Percentiles rank a stretch among this genome's conserved stretches.
Evolutionary conservation across 192 early-diverging fungal species (phyloP).

Genomic region (Coemansia sp.): DNA sequence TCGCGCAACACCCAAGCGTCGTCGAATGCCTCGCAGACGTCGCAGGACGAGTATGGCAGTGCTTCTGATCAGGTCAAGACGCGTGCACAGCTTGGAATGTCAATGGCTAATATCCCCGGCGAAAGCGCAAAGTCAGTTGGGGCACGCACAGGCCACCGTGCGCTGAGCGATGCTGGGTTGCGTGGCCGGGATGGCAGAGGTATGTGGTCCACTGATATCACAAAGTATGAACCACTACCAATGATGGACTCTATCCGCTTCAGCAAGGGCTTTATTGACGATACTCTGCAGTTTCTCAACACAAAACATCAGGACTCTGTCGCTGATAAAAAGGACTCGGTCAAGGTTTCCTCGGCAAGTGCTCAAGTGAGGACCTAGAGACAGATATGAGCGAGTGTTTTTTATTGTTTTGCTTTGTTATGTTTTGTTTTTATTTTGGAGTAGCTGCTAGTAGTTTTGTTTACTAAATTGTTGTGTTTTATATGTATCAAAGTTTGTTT

Average conservation of each 20-base stretch:
- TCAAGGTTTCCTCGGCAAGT: background rate
- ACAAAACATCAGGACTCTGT: conserved; percentile 1
- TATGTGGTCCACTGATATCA: conserved; percentile 15
- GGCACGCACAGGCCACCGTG: conserved; percentile 7
- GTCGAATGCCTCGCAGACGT: background rate
- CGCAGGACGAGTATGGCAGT: conserved; percentile 2
- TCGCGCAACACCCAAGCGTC: background rate
- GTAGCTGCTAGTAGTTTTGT: too few relatives aligned
- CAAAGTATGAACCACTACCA: conserved; percentile 38
- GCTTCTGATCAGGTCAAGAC: conserved; percentile 38
- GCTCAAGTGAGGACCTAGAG: background rate
- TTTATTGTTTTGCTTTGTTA: background rate
- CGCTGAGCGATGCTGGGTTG: conserved; percentile 17
- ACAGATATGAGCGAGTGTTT: background rate
- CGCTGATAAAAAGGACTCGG: background rate
- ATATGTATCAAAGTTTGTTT: too few relatives aligned
- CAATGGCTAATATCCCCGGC: conserved; percentile 9
- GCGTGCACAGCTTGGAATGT: conserved; percentile 30
- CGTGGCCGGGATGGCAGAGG: conserved; percentile 5
- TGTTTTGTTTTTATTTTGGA: background rate
- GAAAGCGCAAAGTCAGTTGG: background rate
- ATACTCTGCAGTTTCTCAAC: conserved; percentile 20
- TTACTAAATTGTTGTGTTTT: too few relatives aligned
- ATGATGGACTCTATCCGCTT: conserved; percentile 39
- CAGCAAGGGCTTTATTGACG: conserved; percentile 47